Evolutionary conservation across 352 stramenopile species (phyloP), one percentile per base, ranked within the genome.

Genomic region (Pythium aristosporum): DNA sequence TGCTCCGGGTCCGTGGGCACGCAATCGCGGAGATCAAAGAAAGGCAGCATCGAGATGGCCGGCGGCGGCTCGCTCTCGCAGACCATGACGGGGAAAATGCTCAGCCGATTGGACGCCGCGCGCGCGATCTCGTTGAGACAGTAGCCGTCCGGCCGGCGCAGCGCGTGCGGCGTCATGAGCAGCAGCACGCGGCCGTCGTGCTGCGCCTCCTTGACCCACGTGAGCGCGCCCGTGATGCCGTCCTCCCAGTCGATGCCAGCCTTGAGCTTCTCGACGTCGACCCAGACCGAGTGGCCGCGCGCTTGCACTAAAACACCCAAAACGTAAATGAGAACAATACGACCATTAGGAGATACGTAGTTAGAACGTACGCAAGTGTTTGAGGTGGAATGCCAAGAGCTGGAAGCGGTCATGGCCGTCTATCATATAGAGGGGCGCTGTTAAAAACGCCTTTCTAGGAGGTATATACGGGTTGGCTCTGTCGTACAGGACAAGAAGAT

Each of bases 91-190:
- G 81, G 83, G 46, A 92, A 92, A 60, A 91, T 91, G 53, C 72
- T 81, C 10, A 92, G 72, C 13, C 75, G 72, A 36, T 87, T 71
- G 18, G 78, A 74, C 21, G 79, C 77, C 12, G 83, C 83, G 39
- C 81, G 78, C 10, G 83, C 79, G 18, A 92, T 84, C 68, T 92
- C 83, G 63, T 92, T 92, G 57, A 92, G 76, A 37, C 83, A 92
- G 63, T 91, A 92, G 25, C 83, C 83, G 61, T 92, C 81, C 0
- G 83, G 83, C 2, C 83, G 72, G 13, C 83, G 79, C 49, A 92
- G 72, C 8, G 83, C 83, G 58, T 92, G 83, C 25, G 83, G 83
- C 41, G 83, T 92, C 83, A 92, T 92, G 64, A 92, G 65, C 62
- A 92, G 69, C 53, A 92, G 66, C 41, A 92, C 81, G 50, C 83